Evolutionary conservation across 2,329 filamentous ascomycete genomes (phyloP).

Genomic region (Aspergillus oerlinghausenensis): DNA sequence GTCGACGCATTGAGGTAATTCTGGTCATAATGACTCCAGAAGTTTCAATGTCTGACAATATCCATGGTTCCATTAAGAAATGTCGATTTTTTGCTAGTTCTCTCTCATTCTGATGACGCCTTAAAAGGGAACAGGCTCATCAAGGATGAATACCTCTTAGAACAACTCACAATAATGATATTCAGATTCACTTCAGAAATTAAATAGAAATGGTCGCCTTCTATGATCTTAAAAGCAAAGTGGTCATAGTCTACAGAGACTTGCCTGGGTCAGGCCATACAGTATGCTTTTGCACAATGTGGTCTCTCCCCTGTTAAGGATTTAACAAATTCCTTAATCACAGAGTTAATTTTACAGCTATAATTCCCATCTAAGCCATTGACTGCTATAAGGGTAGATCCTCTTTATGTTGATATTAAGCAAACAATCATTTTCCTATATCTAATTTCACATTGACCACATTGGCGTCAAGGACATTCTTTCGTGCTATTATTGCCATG

Average conservation of each 20-base stretch:
- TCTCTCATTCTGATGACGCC: background rate
- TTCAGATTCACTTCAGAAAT: background rate
- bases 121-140: background rate
- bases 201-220: background rate
- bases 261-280: too few relatives aligned
- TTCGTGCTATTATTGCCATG: background rate
- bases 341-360: too few relatives aligned
- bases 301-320: too few relatives aligned
- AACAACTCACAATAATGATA: background rate
- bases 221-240: background rate
- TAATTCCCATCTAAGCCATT: background rate
- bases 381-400: background rate
- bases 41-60: background rate
- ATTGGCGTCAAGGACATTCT: too few relatives aligned
- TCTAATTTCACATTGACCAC: too few relatives aligned
- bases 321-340: too few relatives aligned
- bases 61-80: background rate
- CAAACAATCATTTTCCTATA: background rate
- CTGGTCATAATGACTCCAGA: background rate
- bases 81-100: background rate
- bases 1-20: background rate
- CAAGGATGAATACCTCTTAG: background rate
- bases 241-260: too few relatives aligned
- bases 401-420: background rate
- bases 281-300: too few relatives aligned